Base-by-base conservation (phyloP, 129 eudicot genomes). In the Flaveria brownii region DNA sequence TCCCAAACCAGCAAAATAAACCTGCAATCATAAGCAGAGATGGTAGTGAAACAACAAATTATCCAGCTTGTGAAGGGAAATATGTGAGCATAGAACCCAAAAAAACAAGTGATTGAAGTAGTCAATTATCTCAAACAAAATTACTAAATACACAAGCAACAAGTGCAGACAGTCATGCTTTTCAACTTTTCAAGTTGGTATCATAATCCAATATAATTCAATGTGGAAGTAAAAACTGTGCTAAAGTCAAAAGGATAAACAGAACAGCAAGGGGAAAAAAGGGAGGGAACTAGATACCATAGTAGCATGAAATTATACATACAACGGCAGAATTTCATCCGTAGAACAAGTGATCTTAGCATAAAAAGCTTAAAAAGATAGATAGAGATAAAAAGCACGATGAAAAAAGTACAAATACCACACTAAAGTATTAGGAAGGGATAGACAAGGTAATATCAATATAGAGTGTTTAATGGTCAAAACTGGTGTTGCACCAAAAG, bases 1-100 rank as follows among this genome's bases (percentile, higher is more conserved):
- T 69, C 97, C 97, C 78, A 89, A 74, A 65, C 99, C 99, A 70
- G 99, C 99, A 91, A 94, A 94, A 82, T 94, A 94, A 84, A 94
- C 97, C 99, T 94, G 84, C 76, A 76, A 82, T 47, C 55, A 78
- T 26, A 71, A 85, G 60, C 71, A 26, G 47, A 72, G 15, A 72
- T 61, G 39, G 36, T 75, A 68, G 47, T 68, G 46, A 68, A 22
- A 52, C 75, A 55, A 39, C 22, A 15, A 23, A 39, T 22, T 64
- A 30, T 63, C 81, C 30, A 52, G 20, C 56, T 11, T 54, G 46
- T 54, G 36, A 47, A 66, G 9, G 41, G 18, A 66, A 65, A 54
- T 18, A 75, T 45, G 59, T 17, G 36, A 63, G 72, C 72, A 75
- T 45, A 43, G 13, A 75, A 75, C 72, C 72, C 63, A 46, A 46